Evolutionary conservation across 2,329 filamentous ascomycete species (phyloP).

Genomic region (Botrytis tulipae): DNA sequence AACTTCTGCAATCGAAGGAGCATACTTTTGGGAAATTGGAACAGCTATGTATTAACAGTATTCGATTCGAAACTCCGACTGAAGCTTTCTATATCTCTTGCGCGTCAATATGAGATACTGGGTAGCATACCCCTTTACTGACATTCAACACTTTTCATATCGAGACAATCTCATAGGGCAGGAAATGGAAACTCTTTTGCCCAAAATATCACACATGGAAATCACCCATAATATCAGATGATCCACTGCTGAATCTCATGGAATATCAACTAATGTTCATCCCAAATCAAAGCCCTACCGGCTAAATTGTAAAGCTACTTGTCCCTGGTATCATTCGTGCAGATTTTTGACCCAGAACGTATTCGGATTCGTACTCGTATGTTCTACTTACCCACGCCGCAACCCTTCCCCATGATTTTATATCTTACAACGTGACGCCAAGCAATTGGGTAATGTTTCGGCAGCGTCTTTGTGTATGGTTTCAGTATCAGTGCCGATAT

Average conservation of each 20-base stretch:
- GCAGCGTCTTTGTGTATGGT: slow-evolving; percentile 4
- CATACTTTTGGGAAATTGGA: slow-evolving; percentile 17
- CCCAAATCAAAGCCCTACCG: background rate
- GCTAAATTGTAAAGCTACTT: slow-evolving; percentile 3
- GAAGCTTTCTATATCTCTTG: background rate
- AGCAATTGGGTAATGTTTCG: background rate
- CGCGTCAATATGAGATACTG: slow-evolving; percentile 2
- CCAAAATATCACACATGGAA: background rate
- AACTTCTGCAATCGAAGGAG: slow-evolving; percentile 27
- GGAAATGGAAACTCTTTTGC: background rate
- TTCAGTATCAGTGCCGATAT: background rate
- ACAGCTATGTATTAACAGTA: slow-evolving; percentile 25
- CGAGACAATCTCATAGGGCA: background rate
- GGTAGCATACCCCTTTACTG: background rate
- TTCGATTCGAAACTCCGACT: slow-evolving; percentile 7
- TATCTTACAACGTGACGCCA: background rate
- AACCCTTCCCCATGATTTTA: background rate
- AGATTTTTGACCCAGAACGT: background rate
- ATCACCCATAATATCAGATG: background rate
- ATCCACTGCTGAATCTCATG: background rate
- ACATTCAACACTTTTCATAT: background rate
- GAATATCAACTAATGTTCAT: background rate
- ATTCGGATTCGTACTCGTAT: background rate
- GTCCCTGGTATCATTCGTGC: background rate
- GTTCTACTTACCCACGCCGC: background rate